Conservation (phyloP, 148 eudicot genomes). For the Vaccinium darrowii region DNA sequence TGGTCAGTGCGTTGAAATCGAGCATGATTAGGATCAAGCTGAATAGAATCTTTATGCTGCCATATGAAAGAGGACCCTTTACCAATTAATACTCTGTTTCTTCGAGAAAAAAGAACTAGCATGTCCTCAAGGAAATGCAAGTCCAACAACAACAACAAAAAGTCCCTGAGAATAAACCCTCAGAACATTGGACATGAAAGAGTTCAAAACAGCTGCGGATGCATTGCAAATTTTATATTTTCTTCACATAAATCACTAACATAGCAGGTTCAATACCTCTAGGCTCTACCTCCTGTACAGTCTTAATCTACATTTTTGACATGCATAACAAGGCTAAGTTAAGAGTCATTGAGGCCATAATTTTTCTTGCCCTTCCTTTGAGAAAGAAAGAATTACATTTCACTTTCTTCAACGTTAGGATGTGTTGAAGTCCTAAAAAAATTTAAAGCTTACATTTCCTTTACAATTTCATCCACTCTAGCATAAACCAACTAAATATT, state of each 20-base stretch:
- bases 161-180: not conserved
- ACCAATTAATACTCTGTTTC: not conserved
- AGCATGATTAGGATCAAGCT: conserved; percentile 45
- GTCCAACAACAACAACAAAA: not conserved
- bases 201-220: not conserved
- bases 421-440: not conserved
- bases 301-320: not conserved
- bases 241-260: not conserved
- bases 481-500: not conserved
- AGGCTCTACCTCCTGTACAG: not conserved
- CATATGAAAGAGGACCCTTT: not conserved
- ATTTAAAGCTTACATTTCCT: not conserved
- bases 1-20: conserved; percentile 90
- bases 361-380: not conserved
- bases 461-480: not conserved
- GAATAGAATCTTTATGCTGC: conserved; percentile 49
- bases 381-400: not conserved
- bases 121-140: not conserved
- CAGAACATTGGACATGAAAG: not conserved
- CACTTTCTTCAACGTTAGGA: not conserved
- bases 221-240: not conserved
- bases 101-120: not conserved
- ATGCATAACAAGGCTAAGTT: not conserved
- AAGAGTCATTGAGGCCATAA: not conserved
- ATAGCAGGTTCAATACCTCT: not conserved